These are phyloP conservation scores for Mrakia hoshinonis DNA, from an alignment of 768 basidiomycete genomes.

Conservation along the genomic window DNA sequence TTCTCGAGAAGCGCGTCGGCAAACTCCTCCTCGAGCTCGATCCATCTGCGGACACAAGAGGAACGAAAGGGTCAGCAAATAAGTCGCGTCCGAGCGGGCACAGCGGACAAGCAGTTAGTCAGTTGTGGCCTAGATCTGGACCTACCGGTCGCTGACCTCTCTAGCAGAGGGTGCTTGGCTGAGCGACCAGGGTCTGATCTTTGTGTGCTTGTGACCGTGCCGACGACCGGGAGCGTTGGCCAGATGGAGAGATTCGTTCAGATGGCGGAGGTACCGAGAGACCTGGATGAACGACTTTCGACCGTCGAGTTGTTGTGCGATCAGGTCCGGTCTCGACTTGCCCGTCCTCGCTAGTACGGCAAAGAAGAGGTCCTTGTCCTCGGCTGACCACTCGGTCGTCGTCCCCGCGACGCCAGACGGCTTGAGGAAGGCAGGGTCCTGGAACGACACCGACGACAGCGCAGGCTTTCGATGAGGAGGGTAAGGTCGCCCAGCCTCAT, in stretches of 20 bases:
- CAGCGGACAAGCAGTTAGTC: too few relatives aligned
- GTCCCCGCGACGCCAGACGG: not conserved
- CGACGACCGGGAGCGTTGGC: not conserved
- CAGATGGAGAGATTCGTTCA: not conserved
- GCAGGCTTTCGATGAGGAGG: not conserved
- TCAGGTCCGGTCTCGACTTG: constrained; percentile 14
- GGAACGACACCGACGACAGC: not conserved
- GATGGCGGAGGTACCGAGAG: constrained; percentile 8
- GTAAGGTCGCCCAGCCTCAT: not conserved
- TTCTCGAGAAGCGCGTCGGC: not conserved
- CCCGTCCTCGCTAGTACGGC: constrained; percentile 7
- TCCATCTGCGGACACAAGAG: too few relatives aligned
- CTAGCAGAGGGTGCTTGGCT: constrained; percentile 1
- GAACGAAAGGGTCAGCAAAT: too few relatives aligned
- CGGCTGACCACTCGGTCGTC: not conserved
- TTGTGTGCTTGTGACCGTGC: not conserved
- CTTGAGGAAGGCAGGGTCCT: too few relatives aligned
- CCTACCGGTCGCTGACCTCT: constrained; percentile 20
- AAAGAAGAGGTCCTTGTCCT: constrained; percentile 20
- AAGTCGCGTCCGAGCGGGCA: too few relatives aligned
- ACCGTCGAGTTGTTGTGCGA: not conserved
- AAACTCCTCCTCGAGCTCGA: constrained; percentile 19
- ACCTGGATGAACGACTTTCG: constrained; percentile 11
- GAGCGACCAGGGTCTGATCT: not conserved
- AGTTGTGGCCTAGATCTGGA: too few relatives aligned